A percentile compares a stretch with the other conserved stretches of the same genome.
Conservation (phyloP, 1,284 basidiomycete genomes). For the Chiua sp. region DNA sequence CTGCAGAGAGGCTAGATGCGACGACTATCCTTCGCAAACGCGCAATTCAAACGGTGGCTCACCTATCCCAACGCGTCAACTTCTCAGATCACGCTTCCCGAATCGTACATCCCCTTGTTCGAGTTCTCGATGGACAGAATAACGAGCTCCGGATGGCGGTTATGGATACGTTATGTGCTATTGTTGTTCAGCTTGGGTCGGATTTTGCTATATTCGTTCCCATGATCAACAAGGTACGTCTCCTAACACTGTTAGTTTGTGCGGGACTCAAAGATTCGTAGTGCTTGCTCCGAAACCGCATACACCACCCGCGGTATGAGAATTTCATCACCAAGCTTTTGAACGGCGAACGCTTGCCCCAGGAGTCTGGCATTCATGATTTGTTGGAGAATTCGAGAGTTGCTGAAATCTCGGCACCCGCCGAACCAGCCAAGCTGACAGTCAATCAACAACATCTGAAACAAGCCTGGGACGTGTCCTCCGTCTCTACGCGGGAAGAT, state of each 20-base stretch:
- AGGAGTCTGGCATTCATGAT: conserved; percentile 68
- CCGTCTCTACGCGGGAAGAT: conserved; percentile 83
- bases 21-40: conserved; percentile 81
- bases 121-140: conserved; percentile 81
- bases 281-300: conserved; percentile 80
- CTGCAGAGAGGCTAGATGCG: conserved; percentile 87
- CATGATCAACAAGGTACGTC: conserved; percentile 89
- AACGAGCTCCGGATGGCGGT: conserved; percentile 89
- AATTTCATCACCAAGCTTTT: conserved; percentile 88
- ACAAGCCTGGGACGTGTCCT: conserved; percentile 94
- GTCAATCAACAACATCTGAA: conserved; percentile 99
- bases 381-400: conserved; percentile 66
- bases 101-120: conserved; percentile 95
- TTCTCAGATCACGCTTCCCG: conserved; percentile 99
- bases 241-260: conserved; percentile 5
- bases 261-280: conserved; percentile 36
- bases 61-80: conserved; percentile 92
- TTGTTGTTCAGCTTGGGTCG: conserved; percentile 93
- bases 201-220: conserved; percentile 99
- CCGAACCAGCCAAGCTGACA: conserved; percentile 87
- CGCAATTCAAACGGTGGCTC: conserved; percentile 92
- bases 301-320: conserved; percentile 90
- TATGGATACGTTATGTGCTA: conserved; percentile 93
- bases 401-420: conserved; percentile 77
- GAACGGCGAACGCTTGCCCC: conserved; percentile 91